Evolutionary conservation across 306 rosid species (phyloP).

Genomic region (Gynostemma pentaphyllum): DNA sequence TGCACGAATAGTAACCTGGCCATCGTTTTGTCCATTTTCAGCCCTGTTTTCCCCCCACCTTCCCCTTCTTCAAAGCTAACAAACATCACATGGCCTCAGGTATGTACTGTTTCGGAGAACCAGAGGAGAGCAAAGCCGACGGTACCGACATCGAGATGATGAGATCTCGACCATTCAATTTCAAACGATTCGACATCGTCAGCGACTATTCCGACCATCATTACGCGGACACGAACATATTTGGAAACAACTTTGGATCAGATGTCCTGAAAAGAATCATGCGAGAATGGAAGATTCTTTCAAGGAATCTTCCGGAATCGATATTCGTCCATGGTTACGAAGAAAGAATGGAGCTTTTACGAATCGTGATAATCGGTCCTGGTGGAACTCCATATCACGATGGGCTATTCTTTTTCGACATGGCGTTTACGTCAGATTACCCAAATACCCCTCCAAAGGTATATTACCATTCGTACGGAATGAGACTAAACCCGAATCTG

Average conservation of each 20-base stretch:
- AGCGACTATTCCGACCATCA: conserved; percentile 1
- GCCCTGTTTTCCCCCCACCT: too few relatives aligned
- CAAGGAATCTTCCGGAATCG: conserved; percentile 33
- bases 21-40: too few relatives aligned
- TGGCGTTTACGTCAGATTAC: conserved; percentile 24
- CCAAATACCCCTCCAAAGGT: conserved; percentile 32
- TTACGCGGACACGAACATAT: neutral
- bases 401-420: conserved; percentile 44
- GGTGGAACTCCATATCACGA: conserved; percentile 57
- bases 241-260: neutral
- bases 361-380: conserved; percentile 39
- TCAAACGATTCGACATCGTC: neutral
- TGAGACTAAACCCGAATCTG: conserved; percentile 28
- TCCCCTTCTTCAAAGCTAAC: too few relatives aligned
- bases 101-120: neutral
- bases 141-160: neutral
- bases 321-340: conserved; percentile 42
- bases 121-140: neutral
- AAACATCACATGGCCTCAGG: neutral
- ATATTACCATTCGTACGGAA: conserved; percentile 28
- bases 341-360: conserved; percentile 7
- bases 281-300: conserved; percentile 43
- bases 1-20: too few relatives aligned
- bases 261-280: conserved; percentile 22
- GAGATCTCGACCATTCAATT: neutral